A percentile compares a stretch with the other conserved stretches of the same genome.
phyloP scores from a whole-genome alignment of 2,329 filamentous ascomycete genomes.

The Pseudogymnoascus sp. region DNA sequence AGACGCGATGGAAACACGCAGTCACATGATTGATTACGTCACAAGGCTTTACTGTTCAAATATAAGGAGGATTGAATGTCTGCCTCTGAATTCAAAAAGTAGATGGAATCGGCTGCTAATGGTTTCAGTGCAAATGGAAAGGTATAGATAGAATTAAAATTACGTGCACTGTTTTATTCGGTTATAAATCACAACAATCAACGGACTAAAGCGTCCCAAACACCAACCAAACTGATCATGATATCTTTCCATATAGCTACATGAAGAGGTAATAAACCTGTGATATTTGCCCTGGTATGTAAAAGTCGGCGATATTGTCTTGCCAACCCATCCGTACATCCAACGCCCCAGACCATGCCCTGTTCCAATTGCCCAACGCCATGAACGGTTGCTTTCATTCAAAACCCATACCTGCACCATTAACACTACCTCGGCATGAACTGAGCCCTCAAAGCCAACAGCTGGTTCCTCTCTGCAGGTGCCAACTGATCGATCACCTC shows the following conservation, averaged over 20 bases:
- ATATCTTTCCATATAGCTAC: neutral
- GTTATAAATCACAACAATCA: neutral
- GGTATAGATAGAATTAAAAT: neutral
- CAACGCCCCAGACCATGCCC: slow-evolving; percentile 7
- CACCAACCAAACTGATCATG: neutral
- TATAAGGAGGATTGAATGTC: neutral
- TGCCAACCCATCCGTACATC: neutral
- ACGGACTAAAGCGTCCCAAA: neutral
- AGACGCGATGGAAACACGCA: slow-evolving; percentile 6
- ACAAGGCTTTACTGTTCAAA: neutral
- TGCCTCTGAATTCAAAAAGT: neutral
- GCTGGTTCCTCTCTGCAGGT: slow-evolving; percentile 67
- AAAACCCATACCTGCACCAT: neutral
- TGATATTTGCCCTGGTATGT: neutral
- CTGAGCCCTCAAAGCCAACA: slow-evolving; percentile 66
- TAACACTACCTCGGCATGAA: slow-evolving; percentile 34
- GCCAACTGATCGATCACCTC: slow-evolving; percentile 72
- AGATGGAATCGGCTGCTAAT: neutral
- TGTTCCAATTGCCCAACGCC: neutral
- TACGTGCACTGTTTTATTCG: neutral
- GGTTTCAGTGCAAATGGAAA: neutral
- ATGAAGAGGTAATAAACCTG: neutral
- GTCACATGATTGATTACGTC: slow-evolving; percentile 4
- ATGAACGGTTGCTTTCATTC: neutral
- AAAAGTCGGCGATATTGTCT: neutral